phyloP scores from a whole-genome alignment of 441 rosid genomes.

The Melastoma candidum region DNA sequence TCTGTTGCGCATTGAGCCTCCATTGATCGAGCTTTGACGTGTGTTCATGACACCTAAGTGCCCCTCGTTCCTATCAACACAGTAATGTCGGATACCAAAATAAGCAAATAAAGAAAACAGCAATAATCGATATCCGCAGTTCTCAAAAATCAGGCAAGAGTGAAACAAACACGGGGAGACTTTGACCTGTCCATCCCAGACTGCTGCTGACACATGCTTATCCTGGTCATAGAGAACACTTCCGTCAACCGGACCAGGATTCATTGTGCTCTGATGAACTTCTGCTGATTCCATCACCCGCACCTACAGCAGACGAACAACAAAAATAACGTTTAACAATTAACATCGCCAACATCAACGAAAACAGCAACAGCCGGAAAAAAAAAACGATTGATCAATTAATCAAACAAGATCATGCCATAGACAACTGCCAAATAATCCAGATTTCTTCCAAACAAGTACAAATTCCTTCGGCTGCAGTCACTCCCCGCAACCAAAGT shows the following conservation, averaged over 20 bases:
- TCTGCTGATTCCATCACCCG: slow-evolving; percentile 1
- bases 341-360: neutral
- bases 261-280: slow-evolving; percentile 33
- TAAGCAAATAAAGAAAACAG: neutral
- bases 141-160: neutral
- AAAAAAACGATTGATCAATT: too few relatives aligned
- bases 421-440: too few relatives aligned
- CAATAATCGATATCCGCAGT: neutral
- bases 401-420: too few relatives aligned
- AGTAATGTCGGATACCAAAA: neutral
- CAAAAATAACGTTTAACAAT: neutral
- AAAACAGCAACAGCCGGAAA: slow-evolving; percentile 1
- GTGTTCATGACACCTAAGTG: slow-evolving; percentile 96
- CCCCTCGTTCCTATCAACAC: slow-evolving; percentile 71
- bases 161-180: too few relatives aligned
- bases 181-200: slow-evolving; percentile 96
- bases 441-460: too few relatives aligned
- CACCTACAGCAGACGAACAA: neutral
- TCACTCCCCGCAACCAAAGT: too few relatives aligned
- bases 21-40: slow-evolving; percentile 93
- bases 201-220: slow-evolving; percentile 89
- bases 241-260: slow-evolving; percentile 80
- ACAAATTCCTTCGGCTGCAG: too few relatives aligned
- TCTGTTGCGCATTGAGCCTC: slow-evolving; percentile 65
- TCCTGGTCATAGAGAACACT: slow-evolving; percentile 82